These are phyloP conservation scores for Daedalea quercina DNA, from an alignment of 768 basidiomycete species.

Conservation along the genomic window DNA sequence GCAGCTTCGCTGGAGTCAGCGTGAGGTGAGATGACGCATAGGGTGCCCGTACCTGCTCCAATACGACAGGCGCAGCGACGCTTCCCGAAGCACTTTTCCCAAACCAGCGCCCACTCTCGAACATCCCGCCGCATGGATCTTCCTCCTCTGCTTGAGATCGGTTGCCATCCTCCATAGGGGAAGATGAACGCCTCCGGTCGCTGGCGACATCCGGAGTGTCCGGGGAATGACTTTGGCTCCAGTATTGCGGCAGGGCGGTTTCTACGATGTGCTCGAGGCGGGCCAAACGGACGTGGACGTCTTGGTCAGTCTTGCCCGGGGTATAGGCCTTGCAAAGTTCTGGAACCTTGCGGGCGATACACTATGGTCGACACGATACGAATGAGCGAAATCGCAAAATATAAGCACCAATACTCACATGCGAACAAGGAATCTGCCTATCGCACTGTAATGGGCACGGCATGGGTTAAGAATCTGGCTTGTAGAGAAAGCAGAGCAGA, in stretches of 20 bases:
- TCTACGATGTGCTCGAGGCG: slow-evolving; percentile 81
- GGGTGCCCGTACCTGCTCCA: slow-evolving; percentile 56
- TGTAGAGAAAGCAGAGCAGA: neutral
- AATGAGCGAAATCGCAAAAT: slow-evolving; percentile 8
- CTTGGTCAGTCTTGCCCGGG: slow-evolving; percentile 81
- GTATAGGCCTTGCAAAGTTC: slow-evolving; percentile 86
- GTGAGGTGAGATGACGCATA: neutral
- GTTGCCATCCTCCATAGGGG: slow-evolving; percentile 57
- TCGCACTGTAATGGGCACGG: slow-evolving; percentile 53
- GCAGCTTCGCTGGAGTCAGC: neutral
- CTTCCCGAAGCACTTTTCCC: slow-evolving; percentile 81
- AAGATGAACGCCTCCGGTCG: slow-evolving; percentile 39
- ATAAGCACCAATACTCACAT: slow-evolving; percentile 40
- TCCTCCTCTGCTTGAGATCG: slow-evolving; percentile 73
- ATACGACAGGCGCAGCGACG: slow-evolving; percentile 69
- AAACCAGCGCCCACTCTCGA: slow-evolving; percentile 84
- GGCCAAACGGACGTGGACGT: slow-evolving; percentile 65
- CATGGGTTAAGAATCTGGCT: slow-evolving; percentile 9
- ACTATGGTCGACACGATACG: slow-evolving; percentile 33
- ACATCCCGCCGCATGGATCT: slow-evolving; percentile 67
- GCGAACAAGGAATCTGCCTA: slow-evolving; percentile 77
- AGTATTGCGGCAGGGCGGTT: slow-evolving; percentile 70
- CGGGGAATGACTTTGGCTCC: slow-evolving; percentile 34
- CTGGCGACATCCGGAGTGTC: slow-evolving; percentile 4
- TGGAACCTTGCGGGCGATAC: slow-evolving; percentile 79